These are phyloP conservation scores for Polyporus tsugae DNA, from an alignment of 1,284 basidiomycete species.

Conservation along the genomic window DNA sequence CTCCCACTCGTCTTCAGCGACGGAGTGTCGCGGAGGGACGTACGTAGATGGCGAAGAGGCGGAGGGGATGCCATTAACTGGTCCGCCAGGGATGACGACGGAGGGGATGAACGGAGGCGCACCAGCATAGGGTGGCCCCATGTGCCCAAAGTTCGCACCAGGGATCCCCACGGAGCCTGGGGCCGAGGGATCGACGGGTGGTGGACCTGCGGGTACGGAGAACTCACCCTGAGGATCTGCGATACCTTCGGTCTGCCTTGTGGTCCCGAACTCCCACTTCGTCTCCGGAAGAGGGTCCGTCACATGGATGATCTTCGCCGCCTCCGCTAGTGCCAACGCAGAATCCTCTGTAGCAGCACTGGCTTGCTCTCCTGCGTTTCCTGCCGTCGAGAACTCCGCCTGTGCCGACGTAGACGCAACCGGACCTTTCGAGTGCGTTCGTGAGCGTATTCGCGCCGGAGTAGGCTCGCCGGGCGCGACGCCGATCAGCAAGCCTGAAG, in stretches of 20 bases:
- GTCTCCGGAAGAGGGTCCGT: conserved; percentile 40
- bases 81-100: conserved; percentile 24
- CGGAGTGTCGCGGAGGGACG: conserved; percentile 26
- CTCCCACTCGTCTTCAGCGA: conserved; percentile 53
- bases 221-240: conserved; percentile 12
- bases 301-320: conserved; percentile 46
- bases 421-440: conserved; percentile 43
- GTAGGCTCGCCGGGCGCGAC: conserved; percentile 50
- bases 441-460: conserved; percentile 46
- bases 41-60: conserved; percentile 30
- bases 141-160: conserved; percentile 23
- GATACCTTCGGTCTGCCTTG: conserved; percentile 37
- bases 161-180: conserved; percentile 11
- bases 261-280: conserved; percentile 69
- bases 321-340: conserved; percentile 24
- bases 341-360: conserved; percentile 13
- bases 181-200: conserved; percentile 5
- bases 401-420: conserved; percentile 12
- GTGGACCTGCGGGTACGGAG: conserved; percentile 5
- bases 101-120: conserved; percentile 26
- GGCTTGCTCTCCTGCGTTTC: conserved; percentile 15
- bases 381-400: conserved; percentile 7
- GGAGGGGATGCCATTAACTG: conserved; percentile 23
- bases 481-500: conserved; percentile 55
- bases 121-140: conserved; percentile 15